Conservation (phyloP, 306 rosid species). For the Gillenia trifoliata region DNA sequence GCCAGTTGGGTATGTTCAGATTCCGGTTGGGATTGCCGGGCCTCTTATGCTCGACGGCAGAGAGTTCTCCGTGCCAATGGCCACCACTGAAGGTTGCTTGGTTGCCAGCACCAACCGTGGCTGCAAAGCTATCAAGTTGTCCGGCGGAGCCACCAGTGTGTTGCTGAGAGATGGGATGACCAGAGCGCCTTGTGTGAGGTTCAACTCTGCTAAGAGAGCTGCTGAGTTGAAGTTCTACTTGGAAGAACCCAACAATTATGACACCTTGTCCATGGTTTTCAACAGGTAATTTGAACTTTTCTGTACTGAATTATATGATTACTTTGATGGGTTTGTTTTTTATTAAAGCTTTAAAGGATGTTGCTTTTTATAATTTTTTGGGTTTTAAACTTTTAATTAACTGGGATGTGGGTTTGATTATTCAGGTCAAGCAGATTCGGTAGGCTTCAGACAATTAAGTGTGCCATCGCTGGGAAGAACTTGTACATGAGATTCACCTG, state of each 20-base stretch:
- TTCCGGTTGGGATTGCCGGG: constrained; percentile 91
- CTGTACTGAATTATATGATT: neutral
- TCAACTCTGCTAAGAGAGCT: constrained; percentile 59
- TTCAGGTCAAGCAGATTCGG: constrained; percentile 83
- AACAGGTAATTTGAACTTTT: constrained; percentile 41
- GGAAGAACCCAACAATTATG: constrained; percentile 63
- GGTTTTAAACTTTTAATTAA: neutral
- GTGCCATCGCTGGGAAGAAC: constrained; percentile 71
- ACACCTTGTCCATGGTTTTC: constrained; percentile 52
- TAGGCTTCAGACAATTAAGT: constrained; percentile 50
- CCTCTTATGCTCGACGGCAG: constrained; percentile 67
- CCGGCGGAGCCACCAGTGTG: constrained; percentile 70
- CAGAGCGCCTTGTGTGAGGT: constrained; percentile 84
- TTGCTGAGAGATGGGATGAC: constrained; percentile 78
- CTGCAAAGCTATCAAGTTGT: constrained; percentile 69
- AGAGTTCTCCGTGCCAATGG: constrained; percentile 81
- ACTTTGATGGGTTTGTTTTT: neutral
- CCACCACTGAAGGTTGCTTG: constrained; percentile 84
- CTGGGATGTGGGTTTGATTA: neutral
- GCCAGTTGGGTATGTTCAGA: constrained; percentile 79
- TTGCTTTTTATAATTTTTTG: neutral
- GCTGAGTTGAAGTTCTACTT: constrained; percentile 65
- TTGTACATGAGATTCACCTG: constrained; percentile 69
- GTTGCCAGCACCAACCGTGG: constrained; percentile 91
- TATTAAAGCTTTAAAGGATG: neutral